Base-by-base conservation (phyloP, 2,329 filamentous ascomycete species). In the Clonostachys sp. region DNA sequence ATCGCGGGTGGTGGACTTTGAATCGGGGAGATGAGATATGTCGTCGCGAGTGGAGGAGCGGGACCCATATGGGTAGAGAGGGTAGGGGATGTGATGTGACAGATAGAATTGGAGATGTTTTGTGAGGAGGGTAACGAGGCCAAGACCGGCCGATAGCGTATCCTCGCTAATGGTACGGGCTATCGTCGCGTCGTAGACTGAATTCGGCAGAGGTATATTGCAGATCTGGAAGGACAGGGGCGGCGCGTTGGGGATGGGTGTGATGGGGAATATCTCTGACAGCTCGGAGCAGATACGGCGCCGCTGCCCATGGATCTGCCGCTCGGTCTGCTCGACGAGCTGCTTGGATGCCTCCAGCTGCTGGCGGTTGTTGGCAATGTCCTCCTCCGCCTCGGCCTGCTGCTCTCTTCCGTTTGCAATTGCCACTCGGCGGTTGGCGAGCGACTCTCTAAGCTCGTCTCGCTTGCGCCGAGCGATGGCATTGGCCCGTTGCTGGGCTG, bases 231-330 rank as follows among this genome's bases (percentile, higher is more conserved):
- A 97, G 0, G 84, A 78, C 2, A 97, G 78, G 0, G 89, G 78
- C 4, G 78, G 72, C 12, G 70, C 71, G 8, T 72, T 68, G 1
- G 73, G 68, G 3, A 65, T 59, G 0, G 91, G 86, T 9, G 83
- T 80, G 50, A 99, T 95, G 5, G 87, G 84, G 61, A 91, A 96
- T 48, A 96, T 88, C 24, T 73, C 71, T 12, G 83, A 72, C 0
- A 99, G 73, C 53, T 96, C 91, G 54, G 94, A 85, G 63, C 90
- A 91, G 47, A 97, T 89, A 35, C 94, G 86, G 13, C 91, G 83
- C 18, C 91, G 81, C 64, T 97, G 94, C n/a, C 87, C 89, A 49
- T 78, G 82, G n/a, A 90, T 86, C 17, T 83, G 80, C 45, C 86
- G 82, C 40, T 75, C 74, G 0, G 80, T 83, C 43, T 75, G 66